Conservation (phyloP, 2,329 filamentous ascomycete genomes). For the Xylariales sp. region DNA sequence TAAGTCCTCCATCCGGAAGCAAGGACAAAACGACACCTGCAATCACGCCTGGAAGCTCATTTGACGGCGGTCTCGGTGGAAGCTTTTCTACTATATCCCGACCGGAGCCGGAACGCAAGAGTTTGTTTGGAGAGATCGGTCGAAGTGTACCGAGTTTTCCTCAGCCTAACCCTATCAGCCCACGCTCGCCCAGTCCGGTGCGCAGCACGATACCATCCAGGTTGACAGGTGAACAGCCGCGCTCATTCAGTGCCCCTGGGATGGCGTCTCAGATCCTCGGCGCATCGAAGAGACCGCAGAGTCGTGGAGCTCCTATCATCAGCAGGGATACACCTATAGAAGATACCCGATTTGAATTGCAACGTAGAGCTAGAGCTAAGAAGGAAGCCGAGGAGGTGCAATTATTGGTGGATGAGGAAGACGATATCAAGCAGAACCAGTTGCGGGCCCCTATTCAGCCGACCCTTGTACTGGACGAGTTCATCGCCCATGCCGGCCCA, state of each 20-base stretch:
- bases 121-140: conserved; percentile 51
- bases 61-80: conserved; percentile 41
- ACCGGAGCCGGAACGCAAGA: conserved; percentile 37
- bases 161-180: conserved; percentile 50
- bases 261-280: conserved; percentile 52
- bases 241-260: conserved; percentile 58
- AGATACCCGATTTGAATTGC: conserved; percentile 45
- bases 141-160: conserved; percentile 49
- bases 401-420: conserved; percentile 62
- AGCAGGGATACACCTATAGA: conserved; percentile 34
- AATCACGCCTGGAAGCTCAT: conserved; percentile 55
- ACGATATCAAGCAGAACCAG: conserved; percentile 61
- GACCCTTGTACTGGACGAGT: conserved; percentile 60
- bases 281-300: conserved; percentile 31
- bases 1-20: conserved; percentile 47
- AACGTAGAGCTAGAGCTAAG: conserved; percentile 47
- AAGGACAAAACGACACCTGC: conserved; percentile 40
- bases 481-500: conserved; percentile 58
- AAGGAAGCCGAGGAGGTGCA: conserved; percentile 54
- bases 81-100: conserved; percentile 44
- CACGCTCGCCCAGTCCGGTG: conserved; percentile 69
- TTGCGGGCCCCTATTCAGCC: conserved; percentile 57
- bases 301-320: conserved; percentile 34
- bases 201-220: conserved; percentile 52
- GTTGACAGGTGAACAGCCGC: conserved; percentile 43